Evolutionary conservation across 192 early-diverging fungal species (phyloP), one percentile per base, ranked within the genome.

Genomic region (Obelidium mucronatum): DNA sequence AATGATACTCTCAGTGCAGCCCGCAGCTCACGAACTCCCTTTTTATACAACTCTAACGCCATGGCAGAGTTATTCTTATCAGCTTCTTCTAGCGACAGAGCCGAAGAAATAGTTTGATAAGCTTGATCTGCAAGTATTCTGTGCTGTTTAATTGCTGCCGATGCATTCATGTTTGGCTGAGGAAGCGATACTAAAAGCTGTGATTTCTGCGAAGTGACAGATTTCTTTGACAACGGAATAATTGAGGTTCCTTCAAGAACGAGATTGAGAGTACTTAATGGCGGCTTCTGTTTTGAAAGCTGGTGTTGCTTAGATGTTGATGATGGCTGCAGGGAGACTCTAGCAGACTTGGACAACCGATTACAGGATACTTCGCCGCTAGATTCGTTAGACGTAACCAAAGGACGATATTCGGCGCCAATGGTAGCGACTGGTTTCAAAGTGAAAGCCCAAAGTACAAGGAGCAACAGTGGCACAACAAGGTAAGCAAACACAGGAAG

Each of bases 11-110:
- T 37, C 33, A 87, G 36, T 28, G 85, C 85, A 4, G 71, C 67
- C 55, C 75, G 63, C 13, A 88, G 52, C 22, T 87, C 81, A 56
- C 59, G 2, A 2, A 81, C 75, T 24, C 84, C 87, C 28, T 36
- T 37, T 33, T 74, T 31, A 65, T 88, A 88, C 19, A 79, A 37
- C 51, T 84, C 62, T 42, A 88, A 55, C 26, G 82, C 79, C 22
- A 37, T 71, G 34, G 58, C 54, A 17, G 28, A 54, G 11, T 26
- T 8, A 54, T 87, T 70, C 1, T 75, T 75, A 2, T 62, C 73
- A 13, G 40, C 13, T 39, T 84, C 78, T 35, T 87, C 85, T 31
- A 55, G 26, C 33, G 83, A 79, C 34, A 87, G 59, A 26, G 75
- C 85, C 2, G 81, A 72, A 22, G 83, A 83, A 8, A 84, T 66